Percentiles rank a stretch among this genome's conserved stretches.
Evolutionary conservation across 1,139 yeast genomes (phyloP).

Genomic region (Debaryomyces sp.): DNA sequence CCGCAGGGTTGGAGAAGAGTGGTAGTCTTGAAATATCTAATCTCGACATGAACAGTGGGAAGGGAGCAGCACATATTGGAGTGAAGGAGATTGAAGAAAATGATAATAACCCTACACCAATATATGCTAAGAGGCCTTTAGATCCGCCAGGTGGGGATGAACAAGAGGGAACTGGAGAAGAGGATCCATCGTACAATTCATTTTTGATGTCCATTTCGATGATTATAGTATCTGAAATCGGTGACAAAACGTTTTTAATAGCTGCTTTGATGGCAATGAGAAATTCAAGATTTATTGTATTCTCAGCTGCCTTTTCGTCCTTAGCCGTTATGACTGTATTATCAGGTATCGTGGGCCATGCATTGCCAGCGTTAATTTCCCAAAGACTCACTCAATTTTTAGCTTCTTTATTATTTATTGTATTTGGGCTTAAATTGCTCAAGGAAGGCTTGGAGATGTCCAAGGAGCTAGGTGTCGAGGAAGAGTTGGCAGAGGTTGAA

Average conservation of each 20-base stretch:
- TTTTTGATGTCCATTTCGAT: conserved; percentile 73
- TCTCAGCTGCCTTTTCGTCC: conserved; percentile 86
- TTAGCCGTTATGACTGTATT: conserved; percentile 87
- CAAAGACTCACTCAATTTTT: conserved; percentile 76
- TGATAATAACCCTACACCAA: conserved; percentile 36
- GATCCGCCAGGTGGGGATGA: conserved; percentile 15
- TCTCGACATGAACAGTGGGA: conserved; percentile 1
- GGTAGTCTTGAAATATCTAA: background rate
- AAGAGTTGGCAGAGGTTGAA: conserved; percentile 95
- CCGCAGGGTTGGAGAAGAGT: background rate
- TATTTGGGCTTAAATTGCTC: conserved; percentile 78
- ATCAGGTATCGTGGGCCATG: conserved; percentile 90
- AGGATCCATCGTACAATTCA: conserved; percentile 39
- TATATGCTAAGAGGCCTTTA: conserved; percentile 24
- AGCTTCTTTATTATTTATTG: conserved; percentile 78
- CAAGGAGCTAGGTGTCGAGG: conserved; percentile 82
- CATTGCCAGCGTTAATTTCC: conserved; percentile 82
- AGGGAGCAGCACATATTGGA: conserved; percentile 21
- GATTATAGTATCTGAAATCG: conserved; percentile 93
- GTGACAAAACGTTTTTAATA: conserved; percentile 94
- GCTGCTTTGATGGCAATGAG: conserved; percentile 99
- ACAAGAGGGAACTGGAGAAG: conserved; percentile 18
- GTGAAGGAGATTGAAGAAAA: conserved; percentile 28
- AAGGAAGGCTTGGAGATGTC: conserved; percentile 85
- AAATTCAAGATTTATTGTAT: conserved; percentile 78